A percentile compares a stretch with the other conserved stretches of the same genome.
Conservation (phyloP, 148 eudicot species). For the Suaeda aralocaspica region DNA sequence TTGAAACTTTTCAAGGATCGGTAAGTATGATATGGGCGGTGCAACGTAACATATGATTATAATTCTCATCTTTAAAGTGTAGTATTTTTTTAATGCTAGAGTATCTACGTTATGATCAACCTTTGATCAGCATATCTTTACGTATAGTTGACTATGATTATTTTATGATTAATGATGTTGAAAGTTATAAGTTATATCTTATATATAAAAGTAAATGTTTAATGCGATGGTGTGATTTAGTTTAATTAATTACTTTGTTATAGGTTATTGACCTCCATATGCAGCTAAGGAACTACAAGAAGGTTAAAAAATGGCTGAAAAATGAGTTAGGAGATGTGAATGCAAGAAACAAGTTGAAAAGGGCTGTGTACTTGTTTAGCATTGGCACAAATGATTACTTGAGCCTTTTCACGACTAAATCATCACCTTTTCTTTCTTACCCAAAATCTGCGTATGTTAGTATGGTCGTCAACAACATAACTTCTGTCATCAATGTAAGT, state of each 20-base stretch:
- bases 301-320: conserved; percentile 29
- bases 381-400: conserved; percentile 45
- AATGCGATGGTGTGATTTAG: background rate
- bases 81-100: background rate
- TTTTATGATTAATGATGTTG: too few species aligned
- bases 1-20: conserved; percentile 40
- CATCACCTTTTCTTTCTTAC: conserved; percentile 16
- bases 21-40: conserved; percentile 31
- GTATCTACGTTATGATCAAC: background rate
- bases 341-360: conserved; percentile 25
- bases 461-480: conserved; percentile 30
- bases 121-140: background rate
- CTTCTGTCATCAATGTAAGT: conserved; percentile 30
- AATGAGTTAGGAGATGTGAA: conserved; percentile 30
- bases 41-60: background rate
- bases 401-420: conserved; percentile 25
- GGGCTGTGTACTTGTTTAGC: conserved; percentile 45
- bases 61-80: background rate
- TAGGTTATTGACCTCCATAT: conserved; percentile 43
- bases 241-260: background rate
- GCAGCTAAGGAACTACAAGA: conserved; percentile 37
- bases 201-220: background rate
- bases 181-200: too few species aligned
- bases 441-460: conserved; percentile 22
- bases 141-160: background rate